Percentiles rank a stretch among this genome's conserved stretches.
Conservation (phyloP, 371 early-diverging fungal species). For the Thermomucor indicae-seudaticae region DNA sequence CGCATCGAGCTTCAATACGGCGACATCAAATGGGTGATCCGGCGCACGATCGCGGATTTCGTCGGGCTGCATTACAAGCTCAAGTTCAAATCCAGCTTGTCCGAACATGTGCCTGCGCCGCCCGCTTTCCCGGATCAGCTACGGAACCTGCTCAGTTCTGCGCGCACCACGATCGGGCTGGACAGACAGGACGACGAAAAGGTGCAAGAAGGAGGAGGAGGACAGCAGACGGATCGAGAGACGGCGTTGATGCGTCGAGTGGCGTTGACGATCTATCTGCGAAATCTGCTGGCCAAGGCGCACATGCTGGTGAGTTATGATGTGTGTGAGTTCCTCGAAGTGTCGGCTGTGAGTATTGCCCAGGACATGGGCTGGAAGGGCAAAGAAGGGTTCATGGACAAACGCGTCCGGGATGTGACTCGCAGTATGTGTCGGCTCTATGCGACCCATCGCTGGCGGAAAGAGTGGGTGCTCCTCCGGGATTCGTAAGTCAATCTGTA, state of each 20-base stretch:
- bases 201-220: not conserved
- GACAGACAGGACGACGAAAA: conserved; percentile 19
- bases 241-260: conserved; percentile 47
- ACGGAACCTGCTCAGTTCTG: conserved; percentile 34
- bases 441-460: conserved; percentile 47
- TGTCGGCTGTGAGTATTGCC: conserved; percentile 71
- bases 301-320: conserved; percentile 66
- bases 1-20: conserved; percentile 79
- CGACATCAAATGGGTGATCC: conserved; percentile 74
- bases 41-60: conserved; percentile 70
- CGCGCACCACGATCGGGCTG: conserved; percentile 30
- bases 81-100: conserved; percentile 43
- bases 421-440: conserved; percentile 33
- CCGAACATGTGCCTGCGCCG: conserved; percentile 33
- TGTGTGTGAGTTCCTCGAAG: conserved; percentile 78
- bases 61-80: conserved; percentile 63
- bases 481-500: conserved; percentile 57
- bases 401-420: conserved; percentile 42
- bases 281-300: conserved; percentile 50
- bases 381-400: conserved; percentile 73
- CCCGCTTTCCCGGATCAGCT: conserved; percentile 47
- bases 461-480: conserved; percentile 72
- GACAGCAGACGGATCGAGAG: conserved; percentile 11
- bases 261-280: conserved; percentile 62
- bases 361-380: conserved; percentile 86